These are phyloP conservation scores for Macrocystidia cucumis DNA, from an alignment of 1,284 basidiomycete species.

Conservation along the genomic window DNA sequence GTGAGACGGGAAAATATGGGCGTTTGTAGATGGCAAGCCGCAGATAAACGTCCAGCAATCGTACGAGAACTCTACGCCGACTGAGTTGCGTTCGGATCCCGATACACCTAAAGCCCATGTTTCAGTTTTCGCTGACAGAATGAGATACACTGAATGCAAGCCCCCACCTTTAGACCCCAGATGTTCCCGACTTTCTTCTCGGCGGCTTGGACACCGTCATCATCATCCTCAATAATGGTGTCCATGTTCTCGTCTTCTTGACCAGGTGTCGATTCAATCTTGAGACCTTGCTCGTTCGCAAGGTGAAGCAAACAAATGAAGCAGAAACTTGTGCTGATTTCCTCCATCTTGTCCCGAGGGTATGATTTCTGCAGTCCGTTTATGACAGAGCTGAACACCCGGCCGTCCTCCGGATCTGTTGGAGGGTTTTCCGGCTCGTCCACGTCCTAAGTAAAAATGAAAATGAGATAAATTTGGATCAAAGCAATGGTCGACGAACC, in stretches of 20 bases:
- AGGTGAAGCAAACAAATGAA: constrained; percentile 97
- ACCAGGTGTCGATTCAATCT: constrained; percentile 46
- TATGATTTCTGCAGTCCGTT: constrained; percentile 77
- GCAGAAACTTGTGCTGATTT: constrained; percentile 99
- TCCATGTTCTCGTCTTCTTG: constrained; percentile 5
- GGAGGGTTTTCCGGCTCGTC: constrained; percentile 34
- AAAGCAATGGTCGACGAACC: constrained; percentile 30
- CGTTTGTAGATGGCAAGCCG: too few species aligned
- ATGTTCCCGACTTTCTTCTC: constrained; percentile 59
- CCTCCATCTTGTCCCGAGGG: constrained; percentile 90
- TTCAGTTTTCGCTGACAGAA: constrained; percentile 6
- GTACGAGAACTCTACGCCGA: constrained; percentile 47
- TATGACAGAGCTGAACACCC: constrained; percentile 83
- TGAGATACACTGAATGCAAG: constrained; percentile 12
- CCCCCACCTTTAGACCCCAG: constrained; percentile 77
- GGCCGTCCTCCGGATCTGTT: constrained; percentile 59
- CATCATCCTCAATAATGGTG: constrained; percentile 14
- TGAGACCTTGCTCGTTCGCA: constrained; percentile 91
- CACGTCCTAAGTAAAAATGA: constrained; percentile 32
- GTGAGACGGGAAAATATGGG: too few species aligned
- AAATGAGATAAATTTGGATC: constrained; percentile 5
- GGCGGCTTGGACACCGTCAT: constrained; percentile 19
- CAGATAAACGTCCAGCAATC: too few species aligned
- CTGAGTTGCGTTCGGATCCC: constrained; percentile 58
- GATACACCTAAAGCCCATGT: constrained; percentile 45